Base-by-base conservation (phyloP, 2,329 filamentous ascomycete genomes). In the Beauveria sp. region DNA sequence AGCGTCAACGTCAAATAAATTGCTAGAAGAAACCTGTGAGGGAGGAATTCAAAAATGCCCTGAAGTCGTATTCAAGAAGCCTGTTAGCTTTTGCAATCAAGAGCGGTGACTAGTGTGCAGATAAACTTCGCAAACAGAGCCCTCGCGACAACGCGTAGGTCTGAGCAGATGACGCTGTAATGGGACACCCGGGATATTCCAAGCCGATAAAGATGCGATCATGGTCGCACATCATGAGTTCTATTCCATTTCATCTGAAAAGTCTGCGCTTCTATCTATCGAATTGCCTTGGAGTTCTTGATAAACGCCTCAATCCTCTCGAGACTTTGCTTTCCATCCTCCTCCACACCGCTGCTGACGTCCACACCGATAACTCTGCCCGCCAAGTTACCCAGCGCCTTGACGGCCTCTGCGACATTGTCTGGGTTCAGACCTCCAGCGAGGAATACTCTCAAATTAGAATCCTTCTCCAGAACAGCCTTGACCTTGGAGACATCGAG, bases 341-440 rank as follows among this genome's bases (percentile, higher is more conserved):
- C 87, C 75, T 98, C 95, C 2, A 99, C 92, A 0, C 96, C 96
- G 70, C 91, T 96, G 74, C 92, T 96, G 22, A 96, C 91, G 77
- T 99, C 95, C 3, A 99, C 89, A 2, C 88, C 93, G 40, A 92
- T 78, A 14, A 97, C 84, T 63, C 87, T 84, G 10, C 79, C 79
- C 28, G 79, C 79, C 10, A 84, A 72, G 7, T 82, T 78, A 0
- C 86, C 88, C 18, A 93, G 76, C 16, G 82, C 80, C 24, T 79
- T 77, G 20, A 99, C 77, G 8, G 84, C 82, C 5, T 84, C 79
- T 1, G 78, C 78, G 5, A 99, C 89, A 69, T 97, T 99, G 3
- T 88, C 85, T 1, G 91, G 86, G 64, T 86, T 86, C 61, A 99
- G 72, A 0, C 95, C 96, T 14, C 95, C 95, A 9, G 96, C 96